phyloP scores from a whole-genome alignment of 352 stramenopile species.

The Phytophthora colocasiae region DNA sequence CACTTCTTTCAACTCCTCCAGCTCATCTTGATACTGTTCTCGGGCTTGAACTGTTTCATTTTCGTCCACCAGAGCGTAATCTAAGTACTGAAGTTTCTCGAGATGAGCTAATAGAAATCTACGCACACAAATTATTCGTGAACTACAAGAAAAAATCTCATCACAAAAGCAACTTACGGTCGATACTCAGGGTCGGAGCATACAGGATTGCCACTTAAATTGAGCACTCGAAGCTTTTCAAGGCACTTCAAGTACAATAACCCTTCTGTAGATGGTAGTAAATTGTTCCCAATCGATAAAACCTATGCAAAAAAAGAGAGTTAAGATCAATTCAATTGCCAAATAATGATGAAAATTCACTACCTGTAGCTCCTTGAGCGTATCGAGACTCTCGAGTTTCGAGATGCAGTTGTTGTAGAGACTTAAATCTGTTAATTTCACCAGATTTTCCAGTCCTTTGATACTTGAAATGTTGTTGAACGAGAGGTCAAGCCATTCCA shows the following conservation, averaged over 20 bases:
- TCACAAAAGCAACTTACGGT: slow-evolving; percentile 41
- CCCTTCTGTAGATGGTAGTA: slow-evolving; percentile 76
- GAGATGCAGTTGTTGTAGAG: slow-evolving; percentile 95
- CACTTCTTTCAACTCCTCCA: slow-evolving; percentile 87
- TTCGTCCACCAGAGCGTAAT: slow-evolving; percentile 91
- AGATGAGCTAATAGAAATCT: slow-evolving; percentile 93
- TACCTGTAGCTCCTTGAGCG: slow-evolving; percentile 88
- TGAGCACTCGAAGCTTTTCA: slow-evolving; percentile 91
- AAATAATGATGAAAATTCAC: too few relatives aligned
- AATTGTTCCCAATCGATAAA: slow-evolving; percentile 94
- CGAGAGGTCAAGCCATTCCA: slow-evolving; percentile 94
- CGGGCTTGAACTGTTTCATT: slow-evolving; percentile 79
- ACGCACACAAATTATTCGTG: neutral
- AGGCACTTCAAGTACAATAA: slow-evolving; percentile 85
- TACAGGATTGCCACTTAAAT: slow-evolving; percentile 93
- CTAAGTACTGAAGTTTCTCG: slow-evolving; percentile 93
- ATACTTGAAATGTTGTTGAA: slow-evolving; percentile 96
- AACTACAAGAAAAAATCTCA: neutral
- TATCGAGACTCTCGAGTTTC: slow-evolving; percentile 92
- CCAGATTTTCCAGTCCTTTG: slow-evolving; percentile 91
- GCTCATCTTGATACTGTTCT: slow-evolving; percentile 92
- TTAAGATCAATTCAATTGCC: neutral
- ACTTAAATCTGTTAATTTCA: slow-evolving; percentile 91
- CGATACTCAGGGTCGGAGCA: slow-evolving; percentile 93
- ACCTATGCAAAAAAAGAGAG: slow-evolving; percentile 48